A percentile compares a stretch with the other conserved stretches of the same genome.
Evolutionary conservation across 2,329 filamentous ascomycete species (phyloP).

Genomic region (Colletotrichum lentis): DNA sequence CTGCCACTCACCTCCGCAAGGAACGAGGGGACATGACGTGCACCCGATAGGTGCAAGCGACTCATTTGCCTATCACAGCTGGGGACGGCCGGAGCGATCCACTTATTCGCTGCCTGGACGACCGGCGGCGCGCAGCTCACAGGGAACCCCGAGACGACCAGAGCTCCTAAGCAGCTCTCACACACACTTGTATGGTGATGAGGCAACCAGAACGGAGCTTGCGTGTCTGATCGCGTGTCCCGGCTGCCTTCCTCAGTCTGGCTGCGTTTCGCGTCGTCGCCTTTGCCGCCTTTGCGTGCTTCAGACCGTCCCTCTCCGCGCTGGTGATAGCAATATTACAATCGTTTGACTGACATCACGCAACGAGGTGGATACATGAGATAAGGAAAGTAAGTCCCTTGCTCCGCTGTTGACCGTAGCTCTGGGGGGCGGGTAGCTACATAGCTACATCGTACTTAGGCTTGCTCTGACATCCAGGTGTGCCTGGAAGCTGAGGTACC

Average conservation of each 20-base stretch:
- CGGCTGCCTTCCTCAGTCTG: slow-evolving; percentile 19
- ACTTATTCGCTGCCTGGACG: slow-evolving; percentile 11
- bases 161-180: slow-evolving; percentile 34
- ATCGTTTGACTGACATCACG: slow-evolving; percentile 1
- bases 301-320: background rate
- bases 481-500: slow-evolving; percentile 21
- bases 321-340: background rate
- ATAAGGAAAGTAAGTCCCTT: background rate
- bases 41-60: slow-evolving; percentile 24
- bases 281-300: background rate
- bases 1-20: slow-evolving; percentile 36
- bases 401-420: background rate
- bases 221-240: slow-evolving; percentile 39
- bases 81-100: background rate
- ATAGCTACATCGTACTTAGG: no score
- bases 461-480: slow-evolving; percentile 3
- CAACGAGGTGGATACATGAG: slow-evolving; percentile 5
- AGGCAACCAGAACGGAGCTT: slow-evolving; percentile 35
- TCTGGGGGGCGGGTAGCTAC: background rate
- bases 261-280: slow-evolving; percentile 20
- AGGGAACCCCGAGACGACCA: slow-evolving; percentile 18
- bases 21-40: slow-evolving; percentile 22
- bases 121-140: slow-evolving; percentile 17
- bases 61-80: slow-evolving; percentile 23
- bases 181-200: slow-evolving; percentile 18